Percentiles rank a stretch among this genome's conserved stretches.
These are phyloP conservation scores for Oidium heveae DNA, from an alignment of 2,329 filamentous ascomycete species.

Conservation along the genomic window DNA sequence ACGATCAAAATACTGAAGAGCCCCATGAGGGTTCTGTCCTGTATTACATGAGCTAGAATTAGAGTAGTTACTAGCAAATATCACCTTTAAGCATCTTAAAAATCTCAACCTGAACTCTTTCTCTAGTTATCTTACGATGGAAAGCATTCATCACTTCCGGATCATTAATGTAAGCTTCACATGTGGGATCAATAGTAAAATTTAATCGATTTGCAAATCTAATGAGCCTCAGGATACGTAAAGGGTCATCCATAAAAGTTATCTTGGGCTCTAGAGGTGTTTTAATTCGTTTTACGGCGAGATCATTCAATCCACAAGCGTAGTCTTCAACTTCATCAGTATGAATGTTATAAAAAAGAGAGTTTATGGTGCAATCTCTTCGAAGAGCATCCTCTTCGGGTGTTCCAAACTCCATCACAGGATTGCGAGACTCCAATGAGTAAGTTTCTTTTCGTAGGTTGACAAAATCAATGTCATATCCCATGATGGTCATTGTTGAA, in stretches of 20 bases:
- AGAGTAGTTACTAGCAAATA: constrained; percentile 5
- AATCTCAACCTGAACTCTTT: constrained; percentile 65
- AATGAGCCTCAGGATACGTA: constrained; percentile 66
- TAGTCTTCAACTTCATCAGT: constrained; percentile 63
- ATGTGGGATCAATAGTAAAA: constrained; percentile 50
- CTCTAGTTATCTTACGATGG: constrained; percentile 72
- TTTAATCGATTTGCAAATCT: constrained; percentile 68
- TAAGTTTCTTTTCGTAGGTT: constrained; percentile 87
- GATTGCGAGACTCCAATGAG: constrained; percentile 66
- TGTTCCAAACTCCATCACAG: constrained; percentile 80
- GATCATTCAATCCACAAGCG: constrained; percentile 52
- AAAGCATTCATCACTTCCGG: constrained; percentile 54
- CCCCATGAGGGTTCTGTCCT: constrained; percentile 32
- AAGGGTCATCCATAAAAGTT: constrained; percentile 83
- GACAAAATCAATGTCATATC: constrained; percentile 77
- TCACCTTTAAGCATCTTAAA: constrained; percentile 71
- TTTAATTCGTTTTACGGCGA: constrained; percentile 46
- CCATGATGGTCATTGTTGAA: constrained; percentile 62
- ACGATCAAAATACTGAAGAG: constrained; percentile 38
- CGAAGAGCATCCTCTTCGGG: constrained; percentile 72
- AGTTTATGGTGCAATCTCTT: constrained; percentile 82
- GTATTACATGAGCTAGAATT: constrained; percentile 4
- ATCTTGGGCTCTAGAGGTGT: constrained; percentile 73
- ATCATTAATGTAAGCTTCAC: constrained; percentile 51
- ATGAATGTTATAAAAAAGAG: constrained; percentile 84